Evolutionary conservation across 768 basidiomycete genomes (phyloP).

Genomic region (Cantharellus cinnabarinus): DNA sequence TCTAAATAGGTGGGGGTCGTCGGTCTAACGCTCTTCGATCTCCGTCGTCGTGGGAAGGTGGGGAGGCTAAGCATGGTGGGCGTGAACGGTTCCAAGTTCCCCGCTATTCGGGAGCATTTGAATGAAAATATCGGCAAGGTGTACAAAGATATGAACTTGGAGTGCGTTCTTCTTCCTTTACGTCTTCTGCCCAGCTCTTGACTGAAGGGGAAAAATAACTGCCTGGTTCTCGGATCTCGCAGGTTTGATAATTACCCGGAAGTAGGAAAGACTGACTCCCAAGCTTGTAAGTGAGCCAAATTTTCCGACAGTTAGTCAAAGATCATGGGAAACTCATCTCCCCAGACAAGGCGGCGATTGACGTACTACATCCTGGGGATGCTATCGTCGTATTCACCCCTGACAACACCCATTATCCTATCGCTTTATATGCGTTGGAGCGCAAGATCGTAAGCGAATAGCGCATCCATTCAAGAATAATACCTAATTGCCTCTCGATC

Average conservation of each 20-base stretch:
- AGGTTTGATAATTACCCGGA: slow-evolving; percentile 72
- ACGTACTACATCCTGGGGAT: slow-evolving; percentile 55
- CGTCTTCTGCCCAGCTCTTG: background rate
- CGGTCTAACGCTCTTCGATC: slow-evolving; percentile 74
- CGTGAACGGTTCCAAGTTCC: slow-evolving; percentile 73
- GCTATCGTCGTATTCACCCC: slow-evolving; percentile 91
- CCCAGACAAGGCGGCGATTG: slow-evolving; percentile 66
- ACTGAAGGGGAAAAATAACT: background rate
- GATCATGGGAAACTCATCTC: background rate
- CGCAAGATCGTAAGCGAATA: slow-evolving; percentile 27
- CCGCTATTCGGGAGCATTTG: slow-evolving; percentile 64
- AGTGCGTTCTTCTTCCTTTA: slow-evolving; percentile 26
- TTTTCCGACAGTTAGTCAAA: background rate
- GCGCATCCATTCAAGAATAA: background rate
- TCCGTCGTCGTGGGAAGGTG: slow-evolving; percentile 67
- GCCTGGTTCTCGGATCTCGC: background rate
- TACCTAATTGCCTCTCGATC: background rate
- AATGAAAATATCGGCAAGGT: slow-evolving; percentile 60
- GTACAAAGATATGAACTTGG: slow-evolving; percentile 74
- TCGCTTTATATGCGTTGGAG: slow-evolving; percentile 72
- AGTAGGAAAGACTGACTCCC: slow-evolving; percentile 42
- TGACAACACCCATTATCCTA: slow-evolving; percentile 75
- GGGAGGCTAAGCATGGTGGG: slow-evolving; percentile 71
- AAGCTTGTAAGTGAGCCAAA: slow-evolving; percentile 45
- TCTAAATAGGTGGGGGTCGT: slow-evolving; percentile 27